Base-by-base conservation (phyloP, 257 asterid species). In the Penstemon eatonii region DNA sequence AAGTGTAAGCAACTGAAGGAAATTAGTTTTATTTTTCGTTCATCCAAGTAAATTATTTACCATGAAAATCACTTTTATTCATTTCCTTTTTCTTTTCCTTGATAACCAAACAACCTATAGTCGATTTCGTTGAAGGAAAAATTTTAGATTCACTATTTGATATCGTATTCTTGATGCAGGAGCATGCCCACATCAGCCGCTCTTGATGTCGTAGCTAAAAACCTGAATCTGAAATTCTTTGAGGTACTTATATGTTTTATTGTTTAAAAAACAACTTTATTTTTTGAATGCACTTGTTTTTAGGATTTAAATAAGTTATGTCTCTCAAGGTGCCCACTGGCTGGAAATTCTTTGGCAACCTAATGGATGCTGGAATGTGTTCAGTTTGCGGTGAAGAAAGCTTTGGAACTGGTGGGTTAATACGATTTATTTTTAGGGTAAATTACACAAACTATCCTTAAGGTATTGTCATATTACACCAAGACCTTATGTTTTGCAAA, bases 111-210 rank as follows among this genome's bases (percentile, higher is more conserved):
- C 33, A 25, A 25, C 2, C 33, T 25, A 25, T 25, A 25, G 33
- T 25, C 33, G 2, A 36, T 39, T 60, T 42, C 60, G 38, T 70
- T 58, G 5, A 25, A 42, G 9, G 10, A 50, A 47, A 9, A 7
- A 6, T 46, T 49, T 41, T 10, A 15, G 7, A 70, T 51, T 69
- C 73, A 46, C 44, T 43, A 49, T 73, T 39, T 66, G 61, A 65
- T 25, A 73, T 65, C 76, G n/a, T 58, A 72, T 56, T 57, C 56
- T 71, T 76, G 50, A 54, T 74, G 73, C 85, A 93, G 99, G 96
- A 93, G 99, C 82, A 93, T 93, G 99, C 97, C 99, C 70, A 93
- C 99, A 15, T 93, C 99, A 75, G 95, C 99, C 70, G 99, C 99
- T 74, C 99, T 93, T 73, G 97, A 93, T 77, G 95, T 93, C 72